Conservation (phyloP, 345 rosid genomes). For the Xanthoceras sorbifolium region DNA sequence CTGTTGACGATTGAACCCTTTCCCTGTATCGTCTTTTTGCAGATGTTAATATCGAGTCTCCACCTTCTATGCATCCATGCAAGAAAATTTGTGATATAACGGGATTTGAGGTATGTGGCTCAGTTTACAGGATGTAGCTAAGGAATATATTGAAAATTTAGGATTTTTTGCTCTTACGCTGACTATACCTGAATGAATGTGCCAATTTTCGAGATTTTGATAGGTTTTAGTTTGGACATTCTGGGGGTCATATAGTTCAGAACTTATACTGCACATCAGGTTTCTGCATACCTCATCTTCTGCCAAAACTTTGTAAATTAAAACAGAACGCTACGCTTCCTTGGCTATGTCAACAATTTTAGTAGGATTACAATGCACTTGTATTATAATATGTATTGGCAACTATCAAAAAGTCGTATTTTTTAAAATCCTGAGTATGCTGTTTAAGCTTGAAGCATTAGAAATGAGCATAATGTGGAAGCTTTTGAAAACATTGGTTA, state of each 20-base stretch:
- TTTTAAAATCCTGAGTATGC: not conserved
- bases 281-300: not conserved
- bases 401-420: not conserved
- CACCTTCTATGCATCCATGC: slow-evolving; percentile 81
- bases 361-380: not conserved
- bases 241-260: not conserved
- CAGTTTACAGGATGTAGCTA: not conserved
- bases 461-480: not conserved
- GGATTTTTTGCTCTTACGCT: not conserved
- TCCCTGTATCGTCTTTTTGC: slow-evolving; percentile 23
- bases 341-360: not conserved
- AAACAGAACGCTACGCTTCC: not conserved
- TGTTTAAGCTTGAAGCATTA: not conserved
- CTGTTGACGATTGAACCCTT: not conserved
- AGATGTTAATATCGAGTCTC: slow-evolving; percentile 89
- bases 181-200: slow-evolving; percentile 1
- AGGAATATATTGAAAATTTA: not conserved
- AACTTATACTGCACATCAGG: not conserved
- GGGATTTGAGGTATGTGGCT: slow-evolving; percentile 69
- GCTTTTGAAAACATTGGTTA: not conserved
- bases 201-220: not conserved
- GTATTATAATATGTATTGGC: not conserved
- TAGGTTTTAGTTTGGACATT: too few relatives aligned
- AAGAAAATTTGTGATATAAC: slow-evolving; percentile 86
- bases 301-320: not conserved